Percentiles rank a stretch among this genome's conserved stretches.
phyloP scores from a whole-genome alignment of 805 yeast genomes.

The Lipomyces anomalus region DNA sequence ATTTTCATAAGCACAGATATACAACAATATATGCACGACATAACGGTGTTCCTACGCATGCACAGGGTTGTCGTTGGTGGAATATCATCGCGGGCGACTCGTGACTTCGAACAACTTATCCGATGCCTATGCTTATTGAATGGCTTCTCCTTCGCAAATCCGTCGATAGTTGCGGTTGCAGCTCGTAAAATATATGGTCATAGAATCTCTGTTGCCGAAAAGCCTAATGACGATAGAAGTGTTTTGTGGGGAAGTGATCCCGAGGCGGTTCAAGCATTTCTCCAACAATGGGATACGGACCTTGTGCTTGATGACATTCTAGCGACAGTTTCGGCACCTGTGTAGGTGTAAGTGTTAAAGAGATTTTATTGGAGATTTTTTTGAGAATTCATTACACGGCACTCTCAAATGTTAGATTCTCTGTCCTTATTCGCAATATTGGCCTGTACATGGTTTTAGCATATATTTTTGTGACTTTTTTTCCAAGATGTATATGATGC shows the following conservation, averaged over 20 bases:
- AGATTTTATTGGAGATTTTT: too few species aligned
- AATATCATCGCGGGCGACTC: constrained; percentile 42
- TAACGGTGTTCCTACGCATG: constrained; percentile 46
- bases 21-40: constrained; percentile 50
- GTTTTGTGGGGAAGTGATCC: constrained; percentile 53
- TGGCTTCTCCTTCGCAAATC: constrained; percentile 45
- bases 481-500: too few species aligned
- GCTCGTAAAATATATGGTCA: constrained; percentile 47
- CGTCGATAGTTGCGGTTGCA: constrained; percentile 48
- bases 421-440: too few species aligned
- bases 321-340: constrained; percentile 47
- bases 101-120: constrained; percentile 40
- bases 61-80: constrained; percentile 54
- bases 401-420: too few species aligned
- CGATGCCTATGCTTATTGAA: constrained; percentile 41
- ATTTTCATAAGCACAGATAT: constrained; percentile 48
- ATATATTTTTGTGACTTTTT: too few species aligned
- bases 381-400: too few species aligned
- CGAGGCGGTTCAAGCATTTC: constrained; percentile 38
- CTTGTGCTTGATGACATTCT: constrained; percentile 50
- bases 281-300: constrained; percentile 43
- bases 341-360: too few species aligned
- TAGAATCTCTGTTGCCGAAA: constrained; percentile 38
- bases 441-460: too few species aligned
- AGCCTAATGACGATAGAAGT: constrained; percentile 46